Base-by-base conservation (phyloP, 1,284 basidiomycete species). In the Cystobasidium sp. region DNA sequence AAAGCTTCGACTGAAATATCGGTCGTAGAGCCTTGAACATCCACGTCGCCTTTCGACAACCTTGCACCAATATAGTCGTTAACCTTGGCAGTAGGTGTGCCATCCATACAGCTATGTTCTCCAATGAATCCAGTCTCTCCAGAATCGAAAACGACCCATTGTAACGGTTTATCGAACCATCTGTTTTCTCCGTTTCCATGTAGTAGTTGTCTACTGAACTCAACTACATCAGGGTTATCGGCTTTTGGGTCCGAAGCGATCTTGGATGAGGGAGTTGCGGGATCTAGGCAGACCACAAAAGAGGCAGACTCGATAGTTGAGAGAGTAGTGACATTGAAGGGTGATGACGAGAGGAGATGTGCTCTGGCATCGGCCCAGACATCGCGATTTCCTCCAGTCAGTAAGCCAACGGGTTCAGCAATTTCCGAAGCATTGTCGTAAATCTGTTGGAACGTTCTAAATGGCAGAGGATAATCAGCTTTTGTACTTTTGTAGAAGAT, bases 31-130 rank as follows among this genome's bases (percentile, higher is more conserved):
- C 76, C 86, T 81, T 77, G 75, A 1, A 64, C 41, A 2, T 79
- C 76, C 47, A 81, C 75, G 18, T 80, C 77, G 53, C 77, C 76
- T 20, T 79, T 78, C 52, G 75, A 69, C 73, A 77, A 37, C 41
- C 66, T 61, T 69, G 72, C 20, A 66, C 71, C 72, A 39, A 93
- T 84, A 59, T 89, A 88, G 80, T 94, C 89, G 80, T 88, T 90
- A 78, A 93, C 84, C 46, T 87, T 84, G 10, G 87, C 84, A 41
- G 59, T 58, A 9, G 59, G 88, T 47, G 88, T 88, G 56, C 93
- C 93, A 80, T 94, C 93, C 92, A 94, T 94, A 78, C 92, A 87
- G 18, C 91, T 92, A 83, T 96, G 93, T 83, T 96, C 94, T 68
- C 94, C 94, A 87, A 94, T 90, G 78, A 93, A 84, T 5, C 93